Percentiles rank a stretch among this genome's conserved stretches.
These are phyloP conservation scores for Beauveria asiatica DNA, from an alignment of 2,329 filamentous ascomycete genomes.

Conservation along the genomic window DNA sequence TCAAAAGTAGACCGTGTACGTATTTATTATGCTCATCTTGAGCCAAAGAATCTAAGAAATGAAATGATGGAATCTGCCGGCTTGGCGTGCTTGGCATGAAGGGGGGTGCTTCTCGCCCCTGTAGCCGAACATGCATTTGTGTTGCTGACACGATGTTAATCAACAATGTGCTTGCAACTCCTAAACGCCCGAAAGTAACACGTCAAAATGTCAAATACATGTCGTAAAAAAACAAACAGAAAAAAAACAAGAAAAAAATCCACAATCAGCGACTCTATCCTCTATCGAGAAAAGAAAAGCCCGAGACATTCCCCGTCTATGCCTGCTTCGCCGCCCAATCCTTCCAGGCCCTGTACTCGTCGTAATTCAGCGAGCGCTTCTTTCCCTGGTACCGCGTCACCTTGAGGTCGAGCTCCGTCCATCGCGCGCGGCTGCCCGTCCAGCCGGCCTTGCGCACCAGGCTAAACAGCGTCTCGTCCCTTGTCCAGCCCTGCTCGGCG, in stretches of 20 bases:
- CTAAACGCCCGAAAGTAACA: too few species aligned
- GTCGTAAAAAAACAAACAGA: background rate
- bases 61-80: too few species aligned
- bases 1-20: too few species aligned
- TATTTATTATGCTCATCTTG: too few species aligned
- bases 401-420: constrained; percentile 70
- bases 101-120: too few species aligned
- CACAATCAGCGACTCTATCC: background rate
- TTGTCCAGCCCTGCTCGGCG: constrained; percentile 86
- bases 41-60: background rate
- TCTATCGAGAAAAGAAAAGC: background rate
- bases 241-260: background rate
- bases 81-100: too few species aligned
- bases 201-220: too few species aligned
- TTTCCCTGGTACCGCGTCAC: constrained; percentile 82
- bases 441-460: constrained; percentile 94
- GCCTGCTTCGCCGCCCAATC: constrained; percentile 49
- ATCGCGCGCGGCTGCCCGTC: constrained; percentile 69
- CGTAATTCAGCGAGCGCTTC: constrained; percentile 62
- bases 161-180: too few species aligned
- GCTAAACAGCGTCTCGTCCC: constrained; percentile 83
- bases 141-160: too few species aligned
- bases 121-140: too few species aligned
- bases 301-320: background rate
- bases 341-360: constrained; percentile 72